Base-by-base conservation (phyloP, 805 yeast genomes). In the Starmerella roubikii region DNA sequence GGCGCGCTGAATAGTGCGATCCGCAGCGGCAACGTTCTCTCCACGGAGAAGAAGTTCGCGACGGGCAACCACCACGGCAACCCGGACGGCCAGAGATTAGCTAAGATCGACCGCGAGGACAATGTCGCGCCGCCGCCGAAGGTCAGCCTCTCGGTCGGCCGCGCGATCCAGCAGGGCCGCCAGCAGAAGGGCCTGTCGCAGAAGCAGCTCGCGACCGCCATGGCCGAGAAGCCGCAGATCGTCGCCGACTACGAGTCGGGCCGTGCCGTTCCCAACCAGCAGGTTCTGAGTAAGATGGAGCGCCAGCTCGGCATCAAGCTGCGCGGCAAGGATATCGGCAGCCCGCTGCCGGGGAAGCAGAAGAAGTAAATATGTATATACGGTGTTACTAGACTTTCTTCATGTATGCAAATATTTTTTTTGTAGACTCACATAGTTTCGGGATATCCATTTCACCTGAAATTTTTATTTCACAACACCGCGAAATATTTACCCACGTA, bases 211-310 rank as follows among this genome's bases (percentile, higher is more conserved):
- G 98, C 98, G 53, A 84, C 94, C 41, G 81, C 79, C 60, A 72
- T 88, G 56, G 88, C 86, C 60, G 98, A 91, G 66, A 91, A 91
- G 68, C 95, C 96, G 45, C 84, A 78, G 51, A 80, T 91, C 45
- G 76, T 91, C 56, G 86, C 84, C 62, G 98, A 91, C 57, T 91
- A 91, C 62, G 98, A 91, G 67, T 82, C 93, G 40, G 96, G 94
- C 43, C 76, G 93, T 58, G 98, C 94, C 32, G 74, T 80, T 50
- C 98, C 98, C 42, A 86, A 83, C 67, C 98, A 91, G 68, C 97
- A 86, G 64, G 63, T 91, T 38, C 71, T 91, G 54, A 86, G 79
- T 39, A 91, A 91, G 67, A 65, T 91, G 60, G 97, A 91, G 67
- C 74, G 95, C 62, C 93, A 79, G 30, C 69, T 91, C 53, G 97